Base-by-base conservation (phyloP, 2,329 filamentous ascomycete genomes). In the Fusarium transvaalense region DNA sequence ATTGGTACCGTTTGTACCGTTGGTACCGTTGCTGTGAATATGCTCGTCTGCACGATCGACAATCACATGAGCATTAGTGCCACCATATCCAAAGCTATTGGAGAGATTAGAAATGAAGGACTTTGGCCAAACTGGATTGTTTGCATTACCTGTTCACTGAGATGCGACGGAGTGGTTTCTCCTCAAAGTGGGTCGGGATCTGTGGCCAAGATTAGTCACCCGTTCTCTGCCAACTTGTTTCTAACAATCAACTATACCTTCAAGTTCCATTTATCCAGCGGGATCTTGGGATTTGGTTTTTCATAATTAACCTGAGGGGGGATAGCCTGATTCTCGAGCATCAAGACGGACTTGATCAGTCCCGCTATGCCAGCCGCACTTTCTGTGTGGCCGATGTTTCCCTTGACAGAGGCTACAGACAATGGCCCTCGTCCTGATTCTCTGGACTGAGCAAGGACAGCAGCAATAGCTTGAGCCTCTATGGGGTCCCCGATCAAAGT, bases 401-500 rank as follows among this genome's bases (percentile, higher is more conserved):
- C 50, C 25, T 53, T 53, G 29, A 53, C 27, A 7, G 50, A 41
- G 8, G 25, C 38, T 23, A 53, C 19, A 25, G 19, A 23, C 27
- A 53, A 70, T 12, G 48, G 48, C 10, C 19, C 47, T 51, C 38
- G 47, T 38, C n/a, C 34, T 21, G 25, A 6, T 6, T 41, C 14
- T 13, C 35, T 32, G 27, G 35, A 41, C n/a, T 51, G 47, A 21
- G 48, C 37, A 41, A 52, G 48, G 1, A 52, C 37, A 41, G 48
- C 37, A 52, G 50, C 53, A 29, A 60, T 41, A 25, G 34, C 29
- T 23, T 65, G 69, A 0, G 80, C 80, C 66, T 85, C 84, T 19
- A 79, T 77, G 0, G 82, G 81, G 62, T 86, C 84, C 3, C 84
- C 84, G 6, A 80, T 79, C 31, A 76, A 71, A 3, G 83, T 86